Base-by-base conservation (phyloP, 2,329 filamentous ascomycete genomes). In the Aspergillus sojae region DNA sequence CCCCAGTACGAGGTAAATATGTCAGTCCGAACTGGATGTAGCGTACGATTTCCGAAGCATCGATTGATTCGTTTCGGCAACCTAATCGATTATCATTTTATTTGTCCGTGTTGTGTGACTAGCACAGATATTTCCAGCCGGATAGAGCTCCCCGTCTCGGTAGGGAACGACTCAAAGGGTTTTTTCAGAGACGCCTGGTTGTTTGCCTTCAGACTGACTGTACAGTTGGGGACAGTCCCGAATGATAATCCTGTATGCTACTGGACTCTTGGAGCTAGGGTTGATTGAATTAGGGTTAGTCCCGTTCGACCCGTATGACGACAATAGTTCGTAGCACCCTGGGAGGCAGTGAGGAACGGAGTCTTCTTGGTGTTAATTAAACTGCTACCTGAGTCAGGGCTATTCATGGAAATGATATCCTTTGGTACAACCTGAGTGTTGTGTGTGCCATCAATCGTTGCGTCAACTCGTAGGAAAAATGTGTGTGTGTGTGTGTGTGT, bases 211-310 rank as follows among this genome's bases (percentile, higher is more conserved):
- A 3, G 50, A 16, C 12, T 53, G 50, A 19, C 16, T 36, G 26
- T 23, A 36, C 19, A 53, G 50, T 5, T 26, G 50, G 50, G 19
- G 23, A 28, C 7, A 32, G 30, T 32, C 21, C 5, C 26, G 10
- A 4, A 10, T 21, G 14, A 52, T 3, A 19, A 32, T 34, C 11
- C 28, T 52, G 19, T 52, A 52, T 30, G 48, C 70, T 16, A 73
- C 57, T 53, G 69, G 70, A 59, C 70, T 72, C 30, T 32, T 32
- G 23, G 23, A 26, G 23, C 23, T 26, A 26, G 23, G 23, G 23
- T 26, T 26, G 23, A 26, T 26, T 26, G 23, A 26, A 26, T 26
- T 26, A 26, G 23, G 23, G 23, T 26, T 4, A 26, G 4, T 26
- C 23, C 23, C 23, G 23, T 26, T 26, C 23, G 23, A 26, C 23